Evolutionary conservation across 2,329 filamentous ascomycete genomes (phyloP).

Genomic region (Fusarium sp.): DNA sequence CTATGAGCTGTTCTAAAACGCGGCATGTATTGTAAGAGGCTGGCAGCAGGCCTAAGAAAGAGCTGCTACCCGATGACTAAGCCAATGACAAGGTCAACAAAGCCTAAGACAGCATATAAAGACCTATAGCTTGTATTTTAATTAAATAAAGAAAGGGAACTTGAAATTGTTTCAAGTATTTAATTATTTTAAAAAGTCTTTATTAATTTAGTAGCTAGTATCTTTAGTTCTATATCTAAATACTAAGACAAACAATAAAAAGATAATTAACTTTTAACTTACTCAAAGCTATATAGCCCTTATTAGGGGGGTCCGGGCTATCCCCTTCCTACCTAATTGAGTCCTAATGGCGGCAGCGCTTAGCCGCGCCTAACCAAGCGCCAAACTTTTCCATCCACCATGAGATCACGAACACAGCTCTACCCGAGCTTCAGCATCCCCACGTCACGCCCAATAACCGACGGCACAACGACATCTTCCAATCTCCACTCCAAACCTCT

Average conservation of each 20-base stretch:
- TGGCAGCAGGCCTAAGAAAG: not conserved
- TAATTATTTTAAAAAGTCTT: not conserved
- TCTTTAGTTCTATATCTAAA: fast-evolving
- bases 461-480: conserved; percentile 17
- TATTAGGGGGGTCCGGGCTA: conserved; percentile 11
- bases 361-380: conserved; percentile 38
- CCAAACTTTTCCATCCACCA: conserved; percentile 34
- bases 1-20: not conserved
- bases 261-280: not conserved
- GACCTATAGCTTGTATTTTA: not conserved
- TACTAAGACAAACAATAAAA: not conserved
- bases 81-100: not conserved
- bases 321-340: not conserved
- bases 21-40: not conserved
- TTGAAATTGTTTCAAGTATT: too few relatives aligned
- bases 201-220: not conserved
- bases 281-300: not conserved
- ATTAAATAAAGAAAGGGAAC: not conserved
- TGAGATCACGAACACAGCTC: conserved; percentile 43
- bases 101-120: too few relatives aligned
- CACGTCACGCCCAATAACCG: conserved; percentile 27
- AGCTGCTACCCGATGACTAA: conserved; percentile 12
- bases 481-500: conserved; percentile 32
- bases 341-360: conserved; percentile 16
- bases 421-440: conserved; percentile 30